Evolutionary conservation across 2,329 filamentous ascomycete genomes (phyloP).

Genomic region (Hypocreales sp.): DNA sequence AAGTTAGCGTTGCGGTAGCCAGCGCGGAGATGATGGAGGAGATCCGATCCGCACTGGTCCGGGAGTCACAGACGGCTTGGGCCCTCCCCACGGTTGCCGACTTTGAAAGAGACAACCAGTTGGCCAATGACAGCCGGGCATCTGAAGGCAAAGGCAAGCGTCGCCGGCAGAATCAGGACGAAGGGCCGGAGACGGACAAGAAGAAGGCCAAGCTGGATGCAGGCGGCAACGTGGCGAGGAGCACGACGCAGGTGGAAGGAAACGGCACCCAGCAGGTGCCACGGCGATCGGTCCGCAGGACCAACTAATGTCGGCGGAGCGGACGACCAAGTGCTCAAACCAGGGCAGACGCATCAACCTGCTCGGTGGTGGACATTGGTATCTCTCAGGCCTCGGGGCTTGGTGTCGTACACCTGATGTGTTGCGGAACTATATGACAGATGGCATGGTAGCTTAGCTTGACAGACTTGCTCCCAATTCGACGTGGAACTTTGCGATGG

Average conservation of each 20-base stretch:
- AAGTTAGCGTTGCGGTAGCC: conserved; percentile 1
- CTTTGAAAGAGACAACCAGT: conserved; percentile 8
- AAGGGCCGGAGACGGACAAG: background rate
- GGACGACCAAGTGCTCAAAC: too few relatives aligned
- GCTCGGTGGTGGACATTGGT: too few relatives aligned
- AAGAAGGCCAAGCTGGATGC: conserved; percentile 3
- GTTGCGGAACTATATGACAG: too few relatives aligned
- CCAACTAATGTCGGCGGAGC: too few relatives aligned
- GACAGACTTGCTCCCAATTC: background rate
- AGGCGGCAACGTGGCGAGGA: too few relatives aligned
- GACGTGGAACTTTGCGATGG: too few relatives aligned
- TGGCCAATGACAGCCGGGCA: background rate
- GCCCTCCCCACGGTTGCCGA: conserved; percentile 10
- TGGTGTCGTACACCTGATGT: too few relatives aligned
- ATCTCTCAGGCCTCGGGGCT: too few relatives aligned
- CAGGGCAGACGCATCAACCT: too few relatives aligned
- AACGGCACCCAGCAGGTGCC: too few relatives aligned
- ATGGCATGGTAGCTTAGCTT: conserved; percentile 1
- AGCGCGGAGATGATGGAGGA: conserved; percentile 10
- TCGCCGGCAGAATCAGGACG: background rate
- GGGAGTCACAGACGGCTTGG: conserved; percentile 3
- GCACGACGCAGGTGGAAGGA: too few relatives aligned
- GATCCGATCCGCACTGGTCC: conserved; percentile 11
- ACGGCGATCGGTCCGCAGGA: too few relatives aligned
- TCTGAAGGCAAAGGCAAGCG: background rate